A percentile compares a stretch with the other conserved stretches of the same genome.
Evolutionary conservation across 768 basidiomycete species (phyloP).

Genomic region (Artomyces pyxidatus): DNA sequence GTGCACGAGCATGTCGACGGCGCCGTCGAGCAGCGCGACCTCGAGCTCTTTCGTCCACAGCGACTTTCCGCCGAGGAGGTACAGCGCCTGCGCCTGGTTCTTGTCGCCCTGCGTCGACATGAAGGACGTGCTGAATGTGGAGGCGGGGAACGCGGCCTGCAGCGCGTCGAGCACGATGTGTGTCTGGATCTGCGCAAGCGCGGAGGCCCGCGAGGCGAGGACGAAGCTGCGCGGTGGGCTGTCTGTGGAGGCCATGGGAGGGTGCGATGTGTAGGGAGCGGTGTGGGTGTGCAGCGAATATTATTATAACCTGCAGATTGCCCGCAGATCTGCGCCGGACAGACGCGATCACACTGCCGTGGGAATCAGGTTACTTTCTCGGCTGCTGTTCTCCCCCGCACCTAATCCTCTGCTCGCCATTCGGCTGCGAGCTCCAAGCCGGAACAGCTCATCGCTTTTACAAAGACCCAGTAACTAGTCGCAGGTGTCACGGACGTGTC

Average conservation of each 20-base stretch:
- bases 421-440: not conserved
- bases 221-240: conserved; percentile 42
- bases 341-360: no score
- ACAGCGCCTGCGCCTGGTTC: conserved; percentile 80
- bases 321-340: no score
- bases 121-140: conserved; percentile 43
- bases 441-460: no score
- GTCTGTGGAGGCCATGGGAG: not conserved
- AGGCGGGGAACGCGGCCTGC: conserved; percentile 42
- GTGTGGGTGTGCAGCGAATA: not conserved
- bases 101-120: conserved; percentile 80
- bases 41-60: conserved; percentile 98
- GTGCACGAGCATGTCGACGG: conserved; percentile 90
- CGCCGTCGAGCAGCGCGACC: conserved; percentile 59
- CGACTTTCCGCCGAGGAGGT: conserved; percentile 84
- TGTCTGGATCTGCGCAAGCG: conserved; percentile 88
- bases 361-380: not conserved
- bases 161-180: conserved; percentile 67
- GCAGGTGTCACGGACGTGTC: not conserved
- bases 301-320: no score
- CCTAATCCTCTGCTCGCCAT: not conserved
- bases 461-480: no score
- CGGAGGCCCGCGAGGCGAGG: conserved; percentile 80
- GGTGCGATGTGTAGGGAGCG: not conserved
- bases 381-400: no score